These are phyloP conservation scores for Pseudogymnoascus sp. DNA, from an alignment of 2,329 filamentous ascomycete genomes.

Conservation along the genomic window DNA sequence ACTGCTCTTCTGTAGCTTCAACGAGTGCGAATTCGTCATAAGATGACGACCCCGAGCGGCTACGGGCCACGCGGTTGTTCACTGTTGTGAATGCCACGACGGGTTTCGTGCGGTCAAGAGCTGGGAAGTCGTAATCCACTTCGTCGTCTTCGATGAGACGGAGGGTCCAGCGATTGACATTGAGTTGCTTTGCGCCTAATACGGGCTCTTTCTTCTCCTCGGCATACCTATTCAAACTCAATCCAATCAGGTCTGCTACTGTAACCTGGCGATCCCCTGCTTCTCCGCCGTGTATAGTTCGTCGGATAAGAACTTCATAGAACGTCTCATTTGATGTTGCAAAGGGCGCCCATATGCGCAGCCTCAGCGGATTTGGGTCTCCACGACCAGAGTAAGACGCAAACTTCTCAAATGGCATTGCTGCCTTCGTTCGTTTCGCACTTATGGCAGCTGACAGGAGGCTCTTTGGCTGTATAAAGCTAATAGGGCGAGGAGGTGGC, in stretches of 20 bases:
- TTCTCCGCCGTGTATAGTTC: conserved; percentile 61
- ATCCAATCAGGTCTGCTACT: conserved; percentile 73
- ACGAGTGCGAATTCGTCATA: conserved; percentile 79
- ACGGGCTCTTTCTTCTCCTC: conserved; percentile 67
- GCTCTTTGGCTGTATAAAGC: conserved; percentile 57
- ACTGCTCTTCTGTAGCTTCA: conserved; percentile 60
- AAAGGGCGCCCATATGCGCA: conserved; percentile 71
- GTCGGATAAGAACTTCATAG: conserved; percentile 64
- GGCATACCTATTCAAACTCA: conserved; percentile 69
- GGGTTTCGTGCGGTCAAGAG: conserved; percentile 64
- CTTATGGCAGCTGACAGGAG: conserved; percentile 65
- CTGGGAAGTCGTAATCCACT: conserved; percentile 77
- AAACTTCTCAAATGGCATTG: conserved; percentile 68
- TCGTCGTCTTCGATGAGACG: conserved; percentile 80
- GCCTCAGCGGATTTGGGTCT: conserved; percentile 65
- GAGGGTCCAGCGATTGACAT: conserved; percentile 75
- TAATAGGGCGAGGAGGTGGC: conserved; percentile 61
- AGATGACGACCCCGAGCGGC: conserved; percentile 63
- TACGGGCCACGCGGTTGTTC: conserved; percentile 49
- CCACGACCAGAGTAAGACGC: conserved; percentile 70
- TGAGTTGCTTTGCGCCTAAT: conserved; percentile 57
- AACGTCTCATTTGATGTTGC: conserved; percentile 57
- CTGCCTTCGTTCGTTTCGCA: conserved; percentile 60
- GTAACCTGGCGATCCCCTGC: conserved; percentile 55
- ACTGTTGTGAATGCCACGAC: conserved; percentile 75